Base-by-base conservation (phyloP, 345 rosid species). In the Balakata baccata region DNA sequence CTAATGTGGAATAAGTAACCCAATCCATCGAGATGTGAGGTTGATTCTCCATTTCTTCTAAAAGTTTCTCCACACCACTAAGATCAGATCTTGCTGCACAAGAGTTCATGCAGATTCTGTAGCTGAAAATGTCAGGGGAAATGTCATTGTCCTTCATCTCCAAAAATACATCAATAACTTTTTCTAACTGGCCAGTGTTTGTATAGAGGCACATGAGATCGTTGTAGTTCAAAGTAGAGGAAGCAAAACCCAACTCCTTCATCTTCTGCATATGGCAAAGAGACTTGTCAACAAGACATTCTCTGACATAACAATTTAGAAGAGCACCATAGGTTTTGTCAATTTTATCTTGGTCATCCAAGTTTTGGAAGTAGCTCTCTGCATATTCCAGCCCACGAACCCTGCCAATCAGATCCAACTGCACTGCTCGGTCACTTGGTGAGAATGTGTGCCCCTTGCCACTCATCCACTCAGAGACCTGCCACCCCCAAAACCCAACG, bases 401-500 rank as follows among this genome's bases (percentile, higher is more conserved):
- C 59, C 62, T 78, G 59, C 87, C 83, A 20, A 86, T 82, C 71
- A 86, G 78, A 78, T 84, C 82, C 84, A 86, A 73, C 74, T 73
- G 83, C 70, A 84, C 74, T 17, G 89, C 89, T 38, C 13, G 61
- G 22, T 81, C 86, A 74, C 71, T 49, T 14, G 52, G 53, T 34
- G 84, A 72, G 64, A 86, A 78, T 9, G 10, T 11, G 2, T 39
- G 53, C 57, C n/a, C 29, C 20, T 64, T 72, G 57, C 64, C 14
- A 14, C 77, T 74, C 77, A 77, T 78, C 89, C 89, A 84, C 61
- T 79, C 71, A 22, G 84, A 86, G 66, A 80, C 83, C 89, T 86
- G 84, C 77, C 56, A 58, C 66, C 39, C 41, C 73, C 63, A 56
- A 25, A 69, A 39, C 10, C 49, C 77, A 72, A 57, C 38, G 16